phyloP scores from a whole-genome alignment of 1,284 basidiomycete genomes.

The Cutaneotrichosporon mucoides region DNA sequence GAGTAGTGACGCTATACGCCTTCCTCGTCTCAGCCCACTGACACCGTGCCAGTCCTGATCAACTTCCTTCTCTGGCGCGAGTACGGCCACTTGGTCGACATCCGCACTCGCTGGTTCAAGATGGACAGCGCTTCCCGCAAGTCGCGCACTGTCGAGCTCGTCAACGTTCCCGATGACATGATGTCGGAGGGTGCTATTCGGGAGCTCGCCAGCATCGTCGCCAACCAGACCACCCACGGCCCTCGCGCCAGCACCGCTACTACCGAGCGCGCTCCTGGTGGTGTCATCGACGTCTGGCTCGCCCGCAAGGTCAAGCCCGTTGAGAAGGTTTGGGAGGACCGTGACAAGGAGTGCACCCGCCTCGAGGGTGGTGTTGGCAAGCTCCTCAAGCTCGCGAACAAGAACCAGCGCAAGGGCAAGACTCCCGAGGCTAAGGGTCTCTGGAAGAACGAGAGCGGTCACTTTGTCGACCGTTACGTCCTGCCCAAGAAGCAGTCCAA shows the following conservation, averaged over 20 bases:
- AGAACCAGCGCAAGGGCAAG: conserved; percentile 53
- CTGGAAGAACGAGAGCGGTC: conserved; percentile 20
- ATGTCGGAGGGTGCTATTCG: conserved; percentile 54
- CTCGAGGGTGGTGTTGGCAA: conserved; percentile 80
- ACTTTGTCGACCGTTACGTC: conserved; percentile 51
- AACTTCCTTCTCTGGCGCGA: conserved; percentile 75
- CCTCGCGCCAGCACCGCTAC: conserved; percentile 24
- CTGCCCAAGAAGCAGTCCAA: conserved; percentile 53
- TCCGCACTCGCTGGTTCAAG: conserved; percentile 80
- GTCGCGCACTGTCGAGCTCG: conserved; percentile 82
- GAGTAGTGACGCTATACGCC: conserved; percentile 36
- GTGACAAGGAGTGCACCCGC: conserved; percentile 66
- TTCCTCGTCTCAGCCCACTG: no score
- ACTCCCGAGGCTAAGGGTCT: conserved; percentile 47
- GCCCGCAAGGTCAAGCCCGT: conserved; percentile 78
- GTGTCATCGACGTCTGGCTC: conserved; percentile 80
- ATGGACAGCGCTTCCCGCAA: conserved; percentile 71
- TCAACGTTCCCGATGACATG: conserved; percentile 77
- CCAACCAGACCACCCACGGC: conserved; percentile 11
- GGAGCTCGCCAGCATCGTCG: conserved; percentile 55
- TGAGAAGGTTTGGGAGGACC: conserved; percentile 75
- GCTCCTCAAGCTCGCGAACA: conserved; percentile 69
- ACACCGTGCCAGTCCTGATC: no score
- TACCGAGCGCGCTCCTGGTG: conserved; percentile 53
- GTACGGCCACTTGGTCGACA: conserved; percentile 72